Base-by-base conservation (phyloP, 805 yeast genomes). In the Zygotorulaspora florentina region DNA sequence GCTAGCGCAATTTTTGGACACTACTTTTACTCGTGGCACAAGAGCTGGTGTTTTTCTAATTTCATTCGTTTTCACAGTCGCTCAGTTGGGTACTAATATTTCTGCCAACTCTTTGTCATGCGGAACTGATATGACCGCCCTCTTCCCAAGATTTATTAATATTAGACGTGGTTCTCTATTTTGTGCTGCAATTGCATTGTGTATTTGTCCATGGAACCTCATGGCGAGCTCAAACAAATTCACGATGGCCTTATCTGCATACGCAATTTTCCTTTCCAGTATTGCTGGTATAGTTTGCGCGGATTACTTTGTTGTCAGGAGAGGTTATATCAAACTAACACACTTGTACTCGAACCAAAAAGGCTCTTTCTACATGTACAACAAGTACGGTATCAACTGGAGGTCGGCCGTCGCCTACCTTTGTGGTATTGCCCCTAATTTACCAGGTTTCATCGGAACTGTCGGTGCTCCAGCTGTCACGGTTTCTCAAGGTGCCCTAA, bases 191-290 rank as follows among this genome's bases (percentile, higher is more conserved):
- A 64, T 86, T 45, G 87, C 86, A 1, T 70, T 80, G 49, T 75
- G 79, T 44, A 80, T 84, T 51, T 82, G 88, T 58, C 95, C 95
- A 26, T 87, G 95, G 95, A 75, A 85, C 55, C 73, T 83, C 62
- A 69, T 79, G 58, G 67, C 81, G 4, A 72, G 81, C 17, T 80
- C 88, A 1, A 76, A 77, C 40, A 79, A 74, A 64, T 87, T 86
- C 69, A 80, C 89, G 16, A 79, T 85, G 11, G 86, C 85, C 56
- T 68, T 87, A 41, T 76, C 85, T 30, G 90, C 93, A 0, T 87
- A 85, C 62, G 73, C 91, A 0, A 82, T 86, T 36, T 87, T 87
- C 74, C 70, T 87, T 45, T 84, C 89, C 1, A 76, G 90, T 34
- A 83, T 87, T 57, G 85, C 88, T 13, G 95, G 95, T 48, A 80